Evolutionary conservation across 495 filamentous ascomycete species (phyloP), one percentile per base, ranked within the genome.

Genomic region (Podospora pseudocomata): DNA sequence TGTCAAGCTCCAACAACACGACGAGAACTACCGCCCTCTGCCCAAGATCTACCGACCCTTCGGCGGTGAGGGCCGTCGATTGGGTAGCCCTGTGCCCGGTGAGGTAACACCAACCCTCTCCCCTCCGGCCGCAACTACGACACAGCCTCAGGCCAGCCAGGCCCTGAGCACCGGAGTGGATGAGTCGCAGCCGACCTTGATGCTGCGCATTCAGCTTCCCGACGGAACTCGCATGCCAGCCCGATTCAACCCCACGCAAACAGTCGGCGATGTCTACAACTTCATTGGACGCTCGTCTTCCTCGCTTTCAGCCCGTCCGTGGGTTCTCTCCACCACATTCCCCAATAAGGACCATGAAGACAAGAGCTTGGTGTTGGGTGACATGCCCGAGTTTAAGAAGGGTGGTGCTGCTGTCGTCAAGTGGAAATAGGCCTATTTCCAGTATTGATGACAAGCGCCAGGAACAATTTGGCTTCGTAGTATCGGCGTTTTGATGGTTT

Each of bases 291-390:
- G 87, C 3, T 85, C 92, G 5, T 91, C 85, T 57, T 78, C 89
- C 0, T 80, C 79, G 13, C 84, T 86, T 67, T 82, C 80, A 62
- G 73, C 78, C 56, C 85, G 94, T 20, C 72, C 82, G 13, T 99
- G 92, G 85, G 89, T 91, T 7, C 77, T 99, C 65, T 94, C 96
- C 76, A 99, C 95, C 1, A 98, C 96, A 0, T 98, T 98, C 78
- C 95, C 96, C 2, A 97, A 89, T 78, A 97, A 93, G 80, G 94
- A 98, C 72, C 86, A 97, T 63, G 90, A 81, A 20, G 93, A 99
- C 67, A 88, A 89, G 76, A 77, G 72, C 1, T 80, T 84, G 67
- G 86, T 86, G 5, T 77, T 97, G 54, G 91, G 90, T 1, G 92
- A 96, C 44, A 81, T 96, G 77, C 73, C 87, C 0, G 93, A 96